Evolutionary conservation across 2,329 filamentous ascomycete genomes (phyloP).

Genomic region (Myrmaecium sp.): DNA sequence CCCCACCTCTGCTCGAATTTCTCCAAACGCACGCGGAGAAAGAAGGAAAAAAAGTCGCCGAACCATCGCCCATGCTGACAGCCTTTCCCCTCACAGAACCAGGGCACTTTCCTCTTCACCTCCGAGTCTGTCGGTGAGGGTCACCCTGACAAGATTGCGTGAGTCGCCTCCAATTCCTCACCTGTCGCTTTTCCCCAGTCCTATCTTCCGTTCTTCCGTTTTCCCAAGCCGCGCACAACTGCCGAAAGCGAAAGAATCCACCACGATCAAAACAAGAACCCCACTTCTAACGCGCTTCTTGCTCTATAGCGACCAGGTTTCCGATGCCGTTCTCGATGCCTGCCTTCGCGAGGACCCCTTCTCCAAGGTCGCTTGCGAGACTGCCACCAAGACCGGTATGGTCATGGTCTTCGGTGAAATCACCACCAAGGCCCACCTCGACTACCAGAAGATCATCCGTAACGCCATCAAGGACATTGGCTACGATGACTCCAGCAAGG

Average conservation of each 20-base stretch:
- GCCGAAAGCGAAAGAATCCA: too few species aligned
- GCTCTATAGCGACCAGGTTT: constrained; percentile 64
- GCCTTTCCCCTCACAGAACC: too few species aligned
- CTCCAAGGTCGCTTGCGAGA: constrained; percentile 98
- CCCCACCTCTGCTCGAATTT: not conserved
- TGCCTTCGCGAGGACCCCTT: constrained; percentile 87
- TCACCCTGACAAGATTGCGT: constrained; percentile 91
- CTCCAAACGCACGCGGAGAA: not conserved
- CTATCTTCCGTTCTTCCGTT: constrained; percentile 12
- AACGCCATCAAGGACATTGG: constrained; percentile 94
- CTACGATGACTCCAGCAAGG: constrained; percentile 92
- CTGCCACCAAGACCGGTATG: constrained; percentile 98
- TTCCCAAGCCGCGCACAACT: too few species aligned
- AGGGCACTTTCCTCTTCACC: constrained; percentile 30
- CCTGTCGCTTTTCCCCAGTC: constrained; percentile 7
- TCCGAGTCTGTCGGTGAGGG: constrained; percentile 34
- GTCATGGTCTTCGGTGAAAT: constrained; percentile 79
- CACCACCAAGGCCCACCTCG: constrained; percentile 83
- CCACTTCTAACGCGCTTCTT: too few species aligned
- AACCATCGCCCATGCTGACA: too few species aligned
- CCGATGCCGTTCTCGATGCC: constrained; percentile 95
- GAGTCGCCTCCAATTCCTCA: constrained; percentile 7
- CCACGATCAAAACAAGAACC: not conserved
- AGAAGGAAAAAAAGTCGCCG: too few species aligned
- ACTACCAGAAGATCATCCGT: constrained; percentile 98